Conservation (phyloP, 805 yeast species). For the Ogataea populi-albae region DNA sequence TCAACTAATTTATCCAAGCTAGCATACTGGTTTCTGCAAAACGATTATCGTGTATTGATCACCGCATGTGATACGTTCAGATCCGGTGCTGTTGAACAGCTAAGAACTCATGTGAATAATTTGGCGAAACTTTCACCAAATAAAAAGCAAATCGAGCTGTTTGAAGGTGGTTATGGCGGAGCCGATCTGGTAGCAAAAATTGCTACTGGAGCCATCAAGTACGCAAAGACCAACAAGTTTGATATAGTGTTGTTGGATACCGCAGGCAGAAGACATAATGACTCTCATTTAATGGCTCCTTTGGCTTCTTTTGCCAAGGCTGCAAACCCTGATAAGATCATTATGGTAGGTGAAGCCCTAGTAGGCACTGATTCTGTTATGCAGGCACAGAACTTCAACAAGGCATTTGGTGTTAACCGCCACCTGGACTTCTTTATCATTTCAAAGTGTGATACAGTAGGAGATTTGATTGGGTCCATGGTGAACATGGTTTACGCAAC, state of each 20-base stretch:
- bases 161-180: conserved; percentile 95
- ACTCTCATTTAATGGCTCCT: conserved; percentile 92
- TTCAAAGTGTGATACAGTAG: conserved; percentile 96
- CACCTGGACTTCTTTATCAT: conserved; percentile 86
- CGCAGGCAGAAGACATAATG: conserved; percentile 96
- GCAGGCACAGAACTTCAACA: conserved; percentile 90
- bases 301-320: conserved; percentile 91
- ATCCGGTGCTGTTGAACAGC: conserved; percentile 98
- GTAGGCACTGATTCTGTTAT: conserved; percentile 97
- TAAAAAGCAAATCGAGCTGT: conserved; percentile 59
- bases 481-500: conserved; percentile 97
- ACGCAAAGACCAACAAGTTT: conserved; percentile 64
- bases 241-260: conserved; percentile 94
- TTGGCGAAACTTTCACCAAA: conserved; percentile 61
- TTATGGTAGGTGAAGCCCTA: conserved; percentile 98
- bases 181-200: conserved; percentile 91
- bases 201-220: conserved; percentile 85
- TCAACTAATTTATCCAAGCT: conserved; percentile 92
- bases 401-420: conserved; percentile 84
- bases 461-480: conserved; percentile 93
- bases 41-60: conserved; percentile 78
- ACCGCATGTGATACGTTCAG: conserved; percentile 98
- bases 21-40: conserved; percentile 93
- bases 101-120: conserved; percentile 89
- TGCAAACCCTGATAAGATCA: conserved; percentile 92